A percentile compares a stretch with the other conserved stretches of the same genome.
phyloP scores from a whole-genome alignment of 768 basidiomycete species.

The Collybia sp. region DNA sequence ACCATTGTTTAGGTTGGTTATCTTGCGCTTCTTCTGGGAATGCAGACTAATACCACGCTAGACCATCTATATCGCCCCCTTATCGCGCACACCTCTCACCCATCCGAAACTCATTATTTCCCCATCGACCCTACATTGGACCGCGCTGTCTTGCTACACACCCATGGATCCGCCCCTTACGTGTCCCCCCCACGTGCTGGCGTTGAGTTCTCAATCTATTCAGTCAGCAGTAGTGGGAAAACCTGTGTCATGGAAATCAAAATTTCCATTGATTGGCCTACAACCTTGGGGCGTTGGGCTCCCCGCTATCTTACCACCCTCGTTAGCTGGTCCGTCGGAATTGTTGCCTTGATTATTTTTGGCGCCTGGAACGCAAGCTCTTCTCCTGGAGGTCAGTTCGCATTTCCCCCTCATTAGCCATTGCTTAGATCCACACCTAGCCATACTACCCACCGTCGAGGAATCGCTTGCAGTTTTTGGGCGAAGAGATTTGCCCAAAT shows the following conservation, averaged over 20 bases:
- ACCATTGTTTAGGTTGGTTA: conserved; percentile 4
- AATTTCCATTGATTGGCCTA: conserved; percentile 66
- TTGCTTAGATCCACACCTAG: not conserved
- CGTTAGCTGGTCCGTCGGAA: conserved; percentile 68
- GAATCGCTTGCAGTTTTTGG: conserved; percentile 45
- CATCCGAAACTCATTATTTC: conserved; percentile 66
- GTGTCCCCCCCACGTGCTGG: conserved; percentile 42
- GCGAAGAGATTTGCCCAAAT: conserved; percentile 27
- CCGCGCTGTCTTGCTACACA: conserved; percentile 54
- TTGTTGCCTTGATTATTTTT: conserved; percentile 57
- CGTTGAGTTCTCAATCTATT: conserved; percentile 55
- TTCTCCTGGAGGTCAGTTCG: conserved; percentile 24
- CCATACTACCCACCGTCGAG: conserved; percentile 38
- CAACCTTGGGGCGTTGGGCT: conserved; percentile 66
- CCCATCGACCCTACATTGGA: conserved; percentile 34
- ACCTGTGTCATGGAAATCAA: conserved; percentile 36
- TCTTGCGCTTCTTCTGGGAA: conserved; percentile 26
- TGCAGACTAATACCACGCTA: conserved; percentile 21
- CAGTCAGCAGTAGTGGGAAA: conserved; percentile 35
- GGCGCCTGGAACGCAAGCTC: conserved; percentile 41
- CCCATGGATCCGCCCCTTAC: conserved; percentile 63
- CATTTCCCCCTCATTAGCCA: not conserved
- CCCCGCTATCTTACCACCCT: conserved; percentile 72
- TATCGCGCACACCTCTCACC: conserved; percentile 56
- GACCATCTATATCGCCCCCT: conserved; percentile 58